Evolutionary conservation across 108 stramenopile genomes (phyloP).

Genomic region (Cafeteria roenbergensis): DNA sequence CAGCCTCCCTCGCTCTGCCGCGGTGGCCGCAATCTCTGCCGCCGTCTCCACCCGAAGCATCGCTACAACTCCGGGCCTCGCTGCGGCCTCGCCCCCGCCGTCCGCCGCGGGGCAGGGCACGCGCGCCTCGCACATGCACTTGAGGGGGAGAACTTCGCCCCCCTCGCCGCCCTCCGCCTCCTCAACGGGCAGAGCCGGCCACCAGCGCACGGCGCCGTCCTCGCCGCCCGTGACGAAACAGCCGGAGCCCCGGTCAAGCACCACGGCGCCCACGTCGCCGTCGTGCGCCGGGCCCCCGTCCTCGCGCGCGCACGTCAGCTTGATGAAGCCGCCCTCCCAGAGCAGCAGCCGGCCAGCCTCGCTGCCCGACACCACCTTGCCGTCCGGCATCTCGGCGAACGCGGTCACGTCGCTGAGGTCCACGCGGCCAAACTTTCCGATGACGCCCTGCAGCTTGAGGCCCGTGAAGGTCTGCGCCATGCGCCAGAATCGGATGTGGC

Average conservation of each 20-base stretch:
- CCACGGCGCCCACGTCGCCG: slow-evolving; percentile 9
- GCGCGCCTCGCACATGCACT: slow-evolving; percentile 1
- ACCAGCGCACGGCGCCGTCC: slow-evolving; percentile 38
- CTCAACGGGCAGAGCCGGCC: slow-evolving; percentile 28
- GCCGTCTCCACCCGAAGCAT: too few relatives aligned
- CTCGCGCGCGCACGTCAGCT: slow-evolving; percentile 16
- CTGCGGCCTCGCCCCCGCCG: too few relatives aligned
- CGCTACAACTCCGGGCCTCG: too few relatives aligned
- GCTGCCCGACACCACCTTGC: slow-evolving; percentile 40
- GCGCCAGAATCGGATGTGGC: slow-evolving; percentile 61
- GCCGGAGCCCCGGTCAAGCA: slow-evolving; percentile 5
- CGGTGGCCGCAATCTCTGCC: too few relatives aligned
- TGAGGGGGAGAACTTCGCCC: neutral
- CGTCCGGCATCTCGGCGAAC: slow-evolving; percentile 50
- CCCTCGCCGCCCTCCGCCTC: slow-evolving; percentile 30
- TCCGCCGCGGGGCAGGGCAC: neutral
- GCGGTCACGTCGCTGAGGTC: slow-evolving; percentile 46
- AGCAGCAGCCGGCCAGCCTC: slow-evolving; percentile 43
- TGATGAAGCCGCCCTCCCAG: slow-evolving; percentile 57
- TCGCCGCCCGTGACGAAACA: slow-evolving; percentile 31
- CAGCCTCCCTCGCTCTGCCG: too few relatives aligned
- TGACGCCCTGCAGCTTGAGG: slow-evolving; percentile 50
- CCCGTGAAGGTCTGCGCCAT: slow-evolving; percentile 57
- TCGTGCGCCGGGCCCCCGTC: slow-evolving; percentile 10
- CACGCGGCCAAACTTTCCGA: slow-evolving; percentile 36